Evolutionary conservation across 768 basidiomycete species (phyloP).

Genomic region (Kwoniella dendrophila): DNA sequence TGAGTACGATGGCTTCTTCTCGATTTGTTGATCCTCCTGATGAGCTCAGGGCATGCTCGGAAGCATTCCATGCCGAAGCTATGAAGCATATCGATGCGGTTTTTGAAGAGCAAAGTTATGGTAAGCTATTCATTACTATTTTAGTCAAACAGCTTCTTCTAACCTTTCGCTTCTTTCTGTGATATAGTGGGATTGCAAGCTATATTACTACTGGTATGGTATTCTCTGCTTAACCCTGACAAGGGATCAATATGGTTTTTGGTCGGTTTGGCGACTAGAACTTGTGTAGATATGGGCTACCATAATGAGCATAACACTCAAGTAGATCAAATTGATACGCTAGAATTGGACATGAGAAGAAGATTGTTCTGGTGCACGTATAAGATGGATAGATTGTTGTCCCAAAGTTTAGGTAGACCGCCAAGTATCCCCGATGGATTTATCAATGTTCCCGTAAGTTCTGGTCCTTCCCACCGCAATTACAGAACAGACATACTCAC

Average conservation of each 20-base stretch:
- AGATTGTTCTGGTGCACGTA: slow-evolving; percentile 54
- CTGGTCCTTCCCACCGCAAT: not conserved
- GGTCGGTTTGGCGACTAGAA: slow-evolving; percentile 54
- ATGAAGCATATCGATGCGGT: slow-evolving; percentile 56
- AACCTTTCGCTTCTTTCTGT: no score
- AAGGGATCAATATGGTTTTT: slow-evolving; percentile 58
- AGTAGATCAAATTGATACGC: slow-evolving; percentile 39
- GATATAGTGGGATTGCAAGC: slow-evolving; percentile 54
- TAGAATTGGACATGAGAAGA: slow-evolving; percentile 54
- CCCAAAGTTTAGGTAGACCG: slow-evolving; percentile 53
- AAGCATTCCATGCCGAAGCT: slow-evolving; percentile 57
- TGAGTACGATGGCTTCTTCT: slow-evolving; percentile 57
- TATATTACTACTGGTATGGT: slow-evolving; percentile 55
- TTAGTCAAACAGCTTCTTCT: not conserved
- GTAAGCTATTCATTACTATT: slow-evolving; percentile 22
- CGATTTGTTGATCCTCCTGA: slow-evolving; percentile 56
- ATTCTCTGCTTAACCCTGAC: slow-evolving; percentile 57
- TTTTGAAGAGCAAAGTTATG: slow-evolving; percentile 53
- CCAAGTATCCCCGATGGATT: slow-evolving; percentile 56
- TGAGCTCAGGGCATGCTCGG: slow-evolving; percentile 55
- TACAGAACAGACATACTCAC: not conserved
- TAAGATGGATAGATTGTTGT: slow-evolving; percentile 55
- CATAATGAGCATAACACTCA: slow-evolving; percentile 55
- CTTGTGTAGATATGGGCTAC: slow-evolving; percentile 55
- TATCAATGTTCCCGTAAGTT: slow-evolving; percentile 54